Conservation (phyloP, 2,329 filamentous ascomycete species). For the Penicillium corylophilum region DNA sequence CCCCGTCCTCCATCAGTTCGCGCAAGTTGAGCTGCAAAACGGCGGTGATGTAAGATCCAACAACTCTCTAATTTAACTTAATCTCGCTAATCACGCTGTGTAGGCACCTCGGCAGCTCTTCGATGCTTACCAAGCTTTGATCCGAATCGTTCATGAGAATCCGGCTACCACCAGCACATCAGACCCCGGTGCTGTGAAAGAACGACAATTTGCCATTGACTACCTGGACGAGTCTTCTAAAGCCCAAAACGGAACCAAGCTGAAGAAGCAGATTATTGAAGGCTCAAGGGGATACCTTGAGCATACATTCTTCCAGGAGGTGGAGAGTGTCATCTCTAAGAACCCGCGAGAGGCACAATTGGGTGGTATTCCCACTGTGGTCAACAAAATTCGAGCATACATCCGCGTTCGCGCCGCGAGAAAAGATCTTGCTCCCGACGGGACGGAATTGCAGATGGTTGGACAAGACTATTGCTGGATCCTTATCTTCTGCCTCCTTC, state of each 20-base stretch:
- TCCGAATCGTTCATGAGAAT: slow-evolving; percentile 74
- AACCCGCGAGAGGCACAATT: slow-evolving; percentile 86
- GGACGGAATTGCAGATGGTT: slow-evolving; percentile 74
- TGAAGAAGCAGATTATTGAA: slow-evolving; percentile 75
- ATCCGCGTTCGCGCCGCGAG: slow-evolving; percentile 76
- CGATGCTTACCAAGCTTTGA: slow-evolving; percentile 79
- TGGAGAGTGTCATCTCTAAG: slow-evolving; percentile 75
- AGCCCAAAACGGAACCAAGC: slow-evolving; percentile 61
- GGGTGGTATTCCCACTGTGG: slow-evolving; percentile 80
- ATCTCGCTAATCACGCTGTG: slow-evolving; percentile 13
- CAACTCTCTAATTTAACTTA: slow-evolving; percentile 5
- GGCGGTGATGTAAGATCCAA: slow-evolving; percentile 59
- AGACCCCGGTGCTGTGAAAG: slow-evolving; percentile 65
- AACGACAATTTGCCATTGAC: slow-evolving; percentile 71
- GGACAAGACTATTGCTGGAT: slow-evolving; percentile 89
- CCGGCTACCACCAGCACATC: slow-evolving; percentile 58
- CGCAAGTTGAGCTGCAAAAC: slow-evolving; percentile 68
- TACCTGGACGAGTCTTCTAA: slow-evolving; percentile 75
- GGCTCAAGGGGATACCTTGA: slow-evolving; percentile 81
- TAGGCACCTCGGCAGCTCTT: slow-evolving; percentile 71
- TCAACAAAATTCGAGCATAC: slow-evolving; percentile 90
- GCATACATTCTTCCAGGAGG: slow-evolving; percentile 72
- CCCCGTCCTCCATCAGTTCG: slow-evolving; percentile 73
- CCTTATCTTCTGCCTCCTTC: slow-evolving; percentile 85
- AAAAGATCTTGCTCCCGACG: slow-evolving; percentile 81